These are phyloP conservation scores for Trichoderma atrobrunneum DNA, from an alignment of 2,329 filamentous ascomycete species.

Conservation along the genomic window DNA sequence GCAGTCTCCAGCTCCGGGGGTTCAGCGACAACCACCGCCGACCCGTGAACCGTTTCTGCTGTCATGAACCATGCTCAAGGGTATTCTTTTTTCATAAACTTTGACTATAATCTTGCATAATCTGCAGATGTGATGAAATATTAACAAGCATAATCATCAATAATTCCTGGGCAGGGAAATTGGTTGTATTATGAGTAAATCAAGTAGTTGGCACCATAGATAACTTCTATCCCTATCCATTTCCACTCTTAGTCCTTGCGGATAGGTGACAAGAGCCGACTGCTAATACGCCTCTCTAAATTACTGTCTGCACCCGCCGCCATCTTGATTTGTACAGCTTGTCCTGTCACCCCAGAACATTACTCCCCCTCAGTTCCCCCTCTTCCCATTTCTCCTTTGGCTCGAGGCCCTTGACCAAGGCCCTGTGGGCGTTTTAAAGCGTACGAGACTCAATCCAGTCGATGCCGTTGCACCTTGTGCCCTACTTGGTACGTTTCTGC, in stretches of 20 bases:
- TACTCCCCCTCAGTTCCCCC: neutral
- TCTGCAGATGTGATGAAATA: neutral
- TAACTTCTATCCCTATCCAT: neutral
- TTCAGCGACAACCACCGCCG: neutral
- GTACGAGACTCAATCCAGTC: constrained; percentile 48
- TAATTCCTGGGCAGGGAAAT: neutral
- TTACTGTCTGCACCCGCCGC: neutral
- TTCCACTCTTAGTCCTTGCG: neutral
- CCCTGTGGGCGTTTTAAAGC: constrained; percentile 49
- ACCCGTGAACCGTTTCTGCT: neutral
- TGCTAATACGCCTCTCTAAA: neutral
- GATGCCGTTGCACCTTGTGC: constrained; percentile 26
- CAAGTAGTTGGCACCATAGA: neutral
- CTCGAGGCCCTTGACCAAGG: constrained; percentile 46
- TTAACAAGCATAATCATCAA: neutral
- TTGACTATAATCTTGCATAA: neutral
- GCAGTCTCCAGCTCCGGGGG: neutral
- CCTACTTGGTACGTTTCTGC: constrained; percentile 25
- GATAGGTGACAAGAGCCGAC: neutral
- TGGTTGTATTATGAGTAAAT: neutral
- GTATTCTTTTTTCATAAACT: neutral
- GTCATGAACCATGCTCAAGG: neutral
- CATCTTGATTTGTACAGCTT: neutral
- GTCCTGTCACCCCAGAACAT: neutral
- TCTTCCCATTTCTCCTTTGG: constrained; percentile 22